Conservation (phyloP, 139 green algal genomes). For the Coelastrella sp. region DNA sequence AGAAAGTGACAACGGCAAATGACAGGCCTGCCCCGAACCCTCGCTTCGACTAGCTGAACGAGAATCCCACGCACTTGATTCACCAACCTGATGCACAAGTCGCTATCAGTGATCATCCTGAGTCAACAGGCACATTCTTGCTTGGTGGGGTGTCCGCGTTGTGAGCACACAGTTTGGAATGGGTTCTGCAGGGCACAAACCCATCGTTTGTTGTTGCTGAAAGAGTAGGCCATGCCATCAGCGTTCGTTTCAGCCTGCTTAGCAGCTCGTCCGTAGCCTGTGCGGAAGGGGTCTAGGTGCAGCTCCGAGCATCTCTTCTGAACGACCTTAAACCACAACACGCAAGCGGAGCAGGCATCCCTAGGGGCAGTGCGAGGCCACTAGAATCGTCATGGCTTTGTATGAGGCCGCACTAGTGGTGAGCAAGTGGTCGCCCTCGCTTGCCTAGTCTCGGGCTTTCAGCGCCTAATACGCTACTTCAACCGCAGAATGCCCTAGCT, state of each 20-base stretch:
- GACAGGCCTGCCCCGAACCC: not conserved
- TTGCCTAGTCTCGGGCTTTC: slow-evolving; percentile 2
- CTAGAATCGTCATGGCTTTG: slow-evolving; percentile 19
- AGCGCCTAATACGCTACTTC: slow-evolving; percentile 16
- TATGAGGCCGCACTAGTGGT: slow-evolving; percentile 50
- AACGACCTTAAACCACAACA: not conserved
- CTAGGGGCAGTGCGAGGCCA: not conserved
- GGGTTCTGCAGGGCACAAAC: slow-evolving; percentile 5
- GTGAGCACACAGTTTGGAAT: not conserved
- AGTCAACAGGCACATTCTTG: not conserved
- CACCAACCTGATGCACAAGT: not conserved
- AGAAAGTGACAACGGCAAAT: not conserved
- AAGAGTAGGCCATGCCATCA: not conserved
- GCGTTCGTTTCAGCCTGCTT: not conserved
- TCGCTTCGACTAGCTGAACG: not conserved
- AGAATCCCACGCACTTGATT: not conserved
- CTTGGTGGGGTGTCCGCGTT: not conserved
- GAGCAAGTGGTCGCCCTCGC: not conserved
- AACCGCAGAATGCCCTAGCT: slow-evolving; percentile 41
- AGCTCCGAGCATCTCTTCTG: not conserved
- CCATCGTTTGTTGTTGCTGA: not conserved
- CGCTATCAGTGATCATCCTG: not conserved
- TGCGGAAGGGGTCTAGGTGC: not conserved
- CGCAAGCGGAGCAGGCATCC: not conserved
- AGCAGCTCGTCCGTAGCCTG: not conserved